These are phyloP conservation scores for Magnolia changhungtana DNA, from an alignment of 164 flowering plant genomes.

Conservation along the genomic window DNA sequence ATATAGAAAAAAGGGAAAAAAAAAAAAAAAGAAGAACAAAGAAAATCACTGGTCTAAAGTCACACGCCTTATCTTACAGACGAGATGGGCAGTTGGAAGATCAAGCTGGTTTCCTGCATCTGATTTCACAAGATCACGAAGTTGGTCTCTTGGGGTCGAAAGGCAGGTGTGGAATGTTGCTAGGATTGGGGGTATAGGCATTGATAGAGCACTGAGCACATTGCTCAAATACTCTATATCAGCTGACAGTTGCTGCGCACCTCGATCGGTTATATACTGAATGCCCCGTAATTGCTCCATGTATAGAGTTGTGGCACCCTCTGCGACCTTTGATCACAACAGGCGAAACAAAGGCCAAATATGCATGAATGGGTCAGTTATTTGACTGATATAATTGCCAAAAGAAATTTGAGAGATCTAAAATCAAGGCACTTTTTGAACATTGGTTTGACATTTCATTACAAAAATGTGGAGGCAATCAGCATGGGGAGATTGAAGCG, in stretches of 20 bases:
- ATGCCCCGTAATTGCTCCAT: constrained; percentile 91
- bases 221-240: constrained; percentile 95
- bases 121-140: constrained; percentile 68
- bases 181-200: constrained; percentile 77
- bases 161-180: constrained; percentile 82
- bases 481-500: neutral
- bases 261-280: constrained; percentile 80
- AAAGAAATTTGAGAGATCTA: neutral
- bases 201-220: constrained; percentile 89
- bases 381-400: neutral
- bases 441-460: neutral
- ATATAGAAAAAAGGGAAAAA: neutral
- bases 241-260: constrained; percentile 85
- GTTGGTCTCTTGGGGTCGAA: constrained; percentile 77
- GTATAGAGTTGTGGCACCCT: constrained; percentile 92
- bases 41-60: constrained; percentile 43
- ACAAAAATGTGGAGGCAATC: neutral
- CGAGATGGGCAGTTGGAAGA: constrained; percentile 79
- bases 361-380: neutral
- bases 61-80: constrained; percentile 82
- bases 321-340: constrained; percentile 66
- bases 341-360: neutral
- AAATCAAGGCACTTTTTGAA: neutral
- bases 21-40: no score
- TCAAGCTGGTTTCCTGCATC: constrained; percentile 72